phyloP scores from a whole-genome alignment of 495 filamentous ascomycete genomes.

The Delitschia confertaspora region DNA sequence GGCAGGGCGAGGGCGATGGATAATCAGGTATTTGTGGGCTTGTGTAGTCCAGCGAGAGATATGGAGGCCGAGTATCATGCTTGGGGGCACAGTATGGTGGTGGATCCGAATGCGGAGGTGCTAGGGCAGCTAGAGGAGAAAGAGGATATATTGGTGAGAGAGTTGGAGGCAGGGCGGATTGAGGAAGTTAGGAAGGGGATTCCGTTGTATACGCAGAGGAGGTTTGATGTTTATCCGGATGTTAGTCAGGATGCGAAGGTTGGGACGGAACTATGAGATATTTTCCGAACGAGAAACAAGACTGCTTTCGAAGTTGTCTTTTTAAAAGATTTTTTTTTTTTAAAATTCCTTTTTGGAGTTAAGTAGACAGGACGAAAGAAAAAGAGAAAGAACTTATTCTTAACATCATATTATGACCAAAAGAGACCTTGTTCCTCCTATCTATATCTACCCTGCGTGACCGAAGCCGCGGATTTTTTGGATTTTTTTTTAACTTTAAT shows the following conservation, averaged over 20 bases:
- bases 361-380: too few species aligned
- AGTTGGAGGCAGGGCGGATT: conserved; percentile 62
- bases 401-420: too few species aligned
- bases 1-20: conserved; percentile 81
- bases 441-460: too few species aligned
- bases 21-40: conserved; percentile 87
- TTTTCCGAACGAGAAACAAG: too few species aligned
- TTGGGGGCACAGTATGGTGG: conserved; percentile 82
- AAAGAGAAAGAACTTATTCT: too few species aligned
- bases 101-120: conserved; percentile 80
- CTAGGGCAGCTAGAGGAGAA: conserved; percentile 62
- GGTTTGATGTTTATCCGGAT: conserved; percentile 96
- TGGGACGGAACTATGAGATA: too few species aligned
- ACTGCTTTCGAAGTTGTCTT: too few species aligned
- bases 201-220: conserved; percentile 72
- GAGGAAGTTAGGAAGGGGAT: conserved; percentile 72
- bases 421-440: too few species aligned
- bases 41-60: conserved; percentile 88
- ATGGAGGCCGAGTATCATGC: conserved; percentile 71
- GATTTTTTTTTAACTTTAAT: too few species aligned
- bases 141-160: conserved; percentile 68
- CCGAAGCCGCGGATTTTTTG: too few species aligned
- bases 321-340: too few species aligned
- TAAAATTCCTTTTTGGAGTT: too few species aligned
- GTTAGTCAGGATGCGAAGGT: conserved; percentile 46